These are phyloP conservation scores for Benincasa hispida DNA, from an alignment of 306 rosid species.

Conservation along the genomic window DNA sequence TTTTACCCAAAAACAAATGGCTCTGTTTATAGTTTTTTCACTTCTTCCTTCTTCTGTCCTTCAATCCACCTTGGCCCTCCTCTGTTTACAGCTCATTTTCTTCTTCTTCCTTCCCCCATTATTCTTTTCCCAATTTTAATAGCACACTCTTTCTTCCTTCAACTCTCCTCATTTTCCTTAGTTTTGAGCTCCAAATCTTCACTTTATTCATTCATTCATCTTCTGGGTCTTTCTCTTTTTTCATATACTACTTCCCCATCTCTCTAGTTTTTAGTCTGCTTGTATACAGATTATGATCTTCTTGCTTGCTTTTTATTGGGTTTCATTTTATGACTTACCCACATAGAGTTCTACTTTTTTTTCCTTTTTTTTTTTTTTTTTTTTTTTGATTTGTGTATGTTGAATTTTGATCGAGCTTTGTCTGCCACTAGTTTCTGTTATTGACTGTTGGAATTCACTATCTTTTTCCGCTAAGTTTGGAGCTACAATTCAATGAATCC, in stretches of 20 bases:
- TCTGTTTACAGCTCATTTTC: neutral
- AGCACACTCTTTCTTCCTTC: neutral
- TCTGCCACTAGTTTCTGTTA: neutral
- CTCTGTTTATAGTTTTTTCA: conserved; percentile 28
- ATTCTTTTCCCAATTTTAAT: neutral
- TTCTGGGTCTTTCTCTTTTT: neutral
- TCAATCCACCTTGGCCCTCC: conserved; percentile 15
- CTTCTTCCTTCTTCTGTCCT: conserved; percentile 29
- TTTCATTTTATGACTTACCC: neutral
- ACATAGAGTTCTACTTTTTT: neutral
- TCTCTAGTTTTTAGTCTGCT: neutral
- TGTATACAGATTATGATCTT: neutral
- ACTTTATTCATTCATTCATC: neutral
- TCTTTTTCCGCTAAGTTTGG: neutral
- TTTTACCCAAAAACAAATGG: conserved; percentile 18
- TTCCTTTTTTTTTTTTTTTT: neutral
- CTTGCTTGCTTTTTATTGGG: neutral
- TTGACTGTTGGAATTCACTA: neutral
- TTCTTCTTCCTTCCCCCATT: neutral
- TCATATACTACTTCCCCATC: neutral
- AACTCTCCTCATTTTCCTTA: neutral
- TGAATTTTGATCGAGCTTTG: conserved; percentile 4
- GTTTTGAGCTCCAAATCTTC: neutral
- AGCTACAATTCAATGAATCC: conserved; percentile 26
- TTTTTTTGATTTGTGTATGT: neutral